Evolutionary conservation across 768 basidiomycete species (phyloP).

Genomic region (Boletus vermiculosoides): DNA sequence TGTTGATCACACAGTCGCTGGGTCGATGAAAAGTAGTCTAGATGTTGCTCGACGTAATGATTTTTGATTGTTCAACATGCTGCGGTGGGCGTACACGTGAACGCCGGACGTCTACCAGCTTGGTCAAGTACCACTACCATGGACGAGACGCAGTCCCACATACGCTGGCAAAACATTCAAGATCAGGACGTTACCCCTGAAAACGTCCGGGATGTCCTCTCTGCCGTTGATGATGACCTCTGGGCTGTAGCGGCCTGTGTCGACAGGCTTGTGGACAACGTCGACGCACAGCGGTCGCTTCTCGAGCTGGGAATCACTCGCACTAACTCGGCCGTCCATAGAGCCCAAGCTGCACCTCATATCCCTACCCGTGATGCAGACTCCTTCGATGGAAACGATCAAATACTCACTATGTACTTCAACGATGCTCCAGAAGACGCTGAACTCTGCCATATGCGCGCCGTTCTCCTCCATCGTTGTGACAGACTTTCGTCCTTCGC

Average conservation of each 20-base stretch:
- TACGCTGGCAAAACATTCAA: slow-evolving; percentile 54
- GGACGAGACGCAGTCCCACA: slow-evolving; percentile 39
- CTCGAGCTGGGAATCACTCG: slow-evolving; percentile 64
- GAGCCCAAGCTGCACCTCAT: slow-evolving; percentile 41
- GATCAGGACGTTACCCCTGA: slow-evolving; percentile 59
- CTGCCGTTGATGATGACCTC: slow-evolving; percentile 57
- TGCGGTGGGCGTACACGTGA: slow-evolving; percentile 1
- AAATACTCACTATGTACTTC: slow-evolving; percentile 53
- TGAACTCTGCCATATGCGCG: slow-evolving; percentile 62
- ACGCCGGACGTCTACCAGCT: not conserved
- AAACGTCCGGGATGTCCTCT: slow-evolving; percentile 47
- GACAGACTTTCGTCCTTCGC: slow-evolving; percentile 74
- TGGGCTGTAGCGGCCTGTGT: slow-evolving; percentile 77
- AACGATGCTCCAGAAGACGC: slow-evolving; percentile 55
- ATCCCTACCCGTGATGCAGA: slow-evolving; percentile 19
- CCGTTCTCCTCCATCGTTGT: slow-evolving; percentile 62
- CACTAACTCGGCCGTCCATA: slow-evolving; percentile 48
- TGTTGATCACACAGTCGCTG: slow-evolving; percentile 4
- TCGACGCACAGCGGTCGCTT: slow-evolving; percentile 53
- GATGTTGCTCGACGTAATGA: slow-evolving; percentile 3
- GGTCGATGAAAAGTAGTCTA: slow-evolving; percentile 33
- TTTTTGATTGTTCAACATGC: not conserved
- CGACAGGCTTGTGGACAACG: slow-evolving; percentile 63
- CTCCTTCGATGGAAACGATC: slow-evolving; percentile 16
- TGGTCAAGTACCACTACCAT: slow-evolving; percentile 25